Conservation (phyloP, 2,329 filamentous ascomycete species). For the Fusarium udum region DNA sequence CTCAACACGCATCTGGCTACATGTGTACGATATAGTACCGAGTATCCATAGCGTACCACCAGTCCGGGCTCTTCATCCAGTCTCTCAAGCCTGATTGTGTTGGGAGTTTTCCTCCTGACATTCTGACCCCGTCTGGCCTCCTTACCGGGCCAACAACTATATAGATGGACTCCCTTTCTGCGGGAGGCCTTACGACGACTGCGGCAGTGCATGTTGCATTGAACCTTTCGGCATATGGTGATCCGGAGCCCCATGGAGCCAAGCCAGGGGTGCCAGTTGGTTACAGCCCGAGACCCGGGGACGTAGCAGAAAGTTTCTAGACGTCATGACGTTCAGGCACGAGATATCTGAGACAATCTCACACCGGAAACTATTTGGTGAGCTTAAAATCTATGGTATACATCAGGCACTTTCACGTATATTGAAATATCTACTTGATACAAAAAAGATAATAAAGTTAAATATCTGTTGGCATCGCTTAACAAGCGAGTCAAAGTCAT, state of each 20-base stretch:
- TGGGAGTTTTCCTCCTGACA: not conserved
- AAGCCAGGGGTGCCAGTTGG: conserved; percentile 31
- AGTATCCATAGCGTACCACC: not conserved
- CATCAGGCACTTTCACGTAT: not conserved
- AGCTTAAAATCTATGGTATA: not conserved
- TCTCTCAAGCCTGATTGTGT: not conserved
- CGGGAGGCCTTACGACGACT: conserved; percentile 13
- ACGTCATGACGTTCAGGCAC: conserved; percentile 31
- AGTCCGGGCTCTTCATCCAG: conserved; percentile 17
- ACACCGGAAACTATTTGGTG: conserved; percentile 1
- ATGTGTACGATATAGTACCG: not conserved
- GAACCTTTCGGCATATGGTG: conserved; percentile 26
- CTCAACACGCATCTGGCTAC: conserved; percentile 34
- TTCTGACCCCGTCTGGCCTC: conserved; percentile 7
- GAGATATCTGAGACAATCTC: conserved; percentile 15
- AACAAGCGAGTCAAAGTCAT: not conserved
- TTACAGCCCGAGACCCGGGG: conserved; percentile 23
- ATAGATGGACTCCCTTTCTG: conserved; percentile 19
- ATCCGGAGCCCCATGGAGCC: conserved; percentile 33
- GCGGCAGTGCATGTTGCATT: conserved; percentile 30
- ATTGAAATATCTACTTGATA: not conserved
- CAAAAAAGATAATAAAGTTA: not conserved
- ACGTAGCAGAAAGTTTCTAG: conserved; percentile 30
- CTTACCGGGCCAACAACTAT: conserved; percentile 9
- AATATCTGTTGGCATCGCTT: not conserved